Evolutionary conservation across 2,329 filamentous ascomycete species (phyloP), one percentile per base, ranked within the genome.

Genomic region (Chaetothyriales sp.): DNA sequence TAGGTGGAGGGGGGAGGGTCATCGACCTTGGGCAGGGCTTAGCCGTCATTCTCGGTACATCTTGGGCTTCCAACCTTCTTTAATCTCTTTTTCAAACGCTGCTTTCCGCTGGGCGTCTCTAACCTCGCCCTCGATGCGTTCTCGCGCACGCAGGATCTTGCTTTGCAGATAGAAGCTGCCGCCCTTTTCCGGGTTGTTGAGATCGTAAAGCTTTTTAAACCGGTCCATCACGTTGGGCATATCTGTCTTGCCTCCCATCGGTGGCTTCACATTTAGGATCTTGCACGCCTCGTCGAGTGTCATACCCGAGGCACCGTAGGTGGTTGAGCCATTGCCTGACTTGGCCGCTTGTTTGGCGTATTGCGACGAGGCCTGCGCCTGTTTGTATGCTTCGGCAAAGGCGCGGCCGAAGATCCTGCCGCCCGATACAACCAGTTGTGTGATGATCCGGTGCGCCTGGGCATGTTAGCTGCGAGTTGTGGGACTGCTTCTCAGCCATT

Each of bases 91-190:
- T 63, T 94, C 87, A 62, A 80, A 74, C 59, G 81, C 80, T 12
- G 77, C 76, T 64, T 82, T 80, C 64, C 86, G 82, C 62, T 80
- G 74, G 53, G 81, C 77, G 53, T 84, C 80, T 57, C 81, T 76
- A 43, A 92, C 72, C 69, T 98, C 90, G 61, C 83, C 76, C 72
- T 96, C 90, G 70, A 98, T 84, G 57, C 92, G 76, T 71, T 98
- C 90, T 62, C 90, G 79, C 52, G 92, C 92, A 55, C 92, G 77
- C 60, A 96, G 70, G 50, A 98, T 80, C 72, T 98, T 98, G 75
- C 90, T 96, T 71, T 98, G 92, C 47, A 98, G 75, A 69, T 98
- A 98, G 70, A 98, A 98, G 63, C 88, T 95, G 49, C 92, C 92
- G 36, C 92, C 92, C 64, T 95, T 95, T 68, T 93, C 77, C 9